Conservation (phyloP, 768 basidiomycete genomes). For the Tulasnella calospora region DNA sequence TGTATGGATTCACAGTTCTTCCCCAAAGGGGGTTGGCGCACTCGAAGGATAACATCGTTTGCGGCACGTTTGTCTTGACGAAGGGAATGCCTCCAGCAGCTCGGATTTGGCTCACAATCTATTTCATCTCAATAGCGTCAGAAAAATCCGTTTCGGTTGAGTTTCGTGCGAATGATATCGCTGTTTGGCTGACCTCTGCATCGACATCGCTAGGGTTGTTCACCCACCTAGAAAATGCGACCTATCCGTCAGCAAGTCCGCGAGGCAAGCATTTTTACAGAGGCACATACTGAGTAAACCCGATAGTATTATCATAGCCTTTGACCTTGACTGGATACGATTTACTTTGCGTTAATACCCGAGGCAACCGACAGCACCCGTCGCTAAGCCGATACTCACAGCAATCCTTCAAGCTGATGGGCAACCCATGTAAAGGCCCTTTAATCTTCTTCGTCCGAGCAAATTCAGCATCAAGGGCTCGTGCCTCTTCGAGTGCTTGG, state of each 20-base stretch:
- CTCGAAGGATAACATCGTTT: slow-evolving; percentile 69
- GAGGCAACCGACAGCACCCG: background rate
- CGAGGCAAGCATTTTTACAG: background rate
- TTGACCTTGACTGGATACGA: slow-evolving; percentile 49
- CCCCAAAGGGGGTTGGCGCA: slow-evolving; percentile 79
- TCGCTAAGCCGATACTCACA: slow-evolving; percentile 44
- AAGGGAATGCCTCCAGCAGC: slow-evolving; percentile 38
- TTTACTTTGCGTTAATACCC: background rate
- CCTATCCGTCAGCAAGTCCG: background rate
- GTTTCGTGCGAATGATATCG: background rate
- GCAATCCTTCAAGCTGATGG: slow-evolving; percentile 73
- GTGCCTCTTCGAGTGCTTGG: slow-evolving; percentile 58
- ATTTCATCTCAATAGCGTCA: slow-evolving; percentile 1
- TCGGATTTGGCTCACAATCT: slow-evolving; percentile 34
- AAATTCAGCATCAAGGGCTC: slow-evolving; percentile 62
- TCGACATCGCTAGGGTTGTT: slow-evolving; percentile 56
- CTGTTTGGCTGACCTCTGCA: slow-evolving; percentile 53
- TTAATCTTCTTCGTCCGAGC: slow-evolving; percentile 49
- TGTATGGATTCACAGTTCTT: slow-evolving; percentile 65
- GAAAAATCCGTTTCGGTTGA: background rate
- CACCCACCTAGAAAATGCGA: slow-evolving; percentile 40
- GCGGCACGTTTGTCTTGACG: slow-evolving; percentile 40
- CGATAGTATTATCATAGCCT: slow-evolving; percentile 66
- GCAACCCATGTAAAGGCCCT: slow-evolving; percentile 76
- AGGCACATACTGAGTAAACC: slow-evolving; percentile 53